Conservation (phyloP, 2,329 filamentous ascomycete genomes). For the Phyllosticta citriasiana region DNA sequence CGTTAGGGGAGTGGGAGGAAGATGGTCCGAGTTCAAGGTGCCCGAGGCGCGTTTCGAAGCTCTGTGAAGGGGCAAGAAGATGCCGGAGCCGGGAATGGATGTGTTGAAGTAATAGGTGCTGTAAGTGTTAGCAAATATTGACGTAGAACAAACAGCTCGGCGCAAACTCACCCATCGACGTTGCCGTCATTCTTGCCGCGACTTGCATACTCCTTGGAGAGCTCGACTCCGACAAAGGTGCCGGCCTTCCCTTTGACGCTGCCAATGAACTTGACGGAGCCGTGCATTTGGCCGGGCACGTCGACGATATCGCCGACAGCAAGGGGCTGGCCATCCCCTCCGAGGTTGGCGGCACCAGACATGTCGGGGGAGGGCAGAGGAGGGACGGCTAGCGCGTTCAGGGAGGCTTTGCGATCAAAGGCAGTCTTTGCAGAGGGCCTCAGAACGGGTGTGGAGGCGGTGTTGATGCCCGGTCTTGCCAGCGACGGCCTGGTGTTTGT, state of each 20-base stretch:
- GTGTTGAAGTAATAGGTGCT: conserved; percentile 71
- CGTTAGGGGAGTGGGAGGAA: conserved; percentile 60
- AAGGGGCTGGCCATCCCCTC: conserved; percentile 42
- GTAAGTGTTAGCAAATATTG: background rate
- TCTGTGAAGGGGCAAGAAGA: conserved; percentile 83
- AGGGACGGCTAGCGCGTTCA: conserved; percentile 54
- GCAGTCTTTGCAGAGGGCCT: conserved; percentile 32
- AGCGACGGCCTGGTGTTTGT: conserved; percentile 29
- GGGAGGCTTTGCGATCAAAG: conserved; percentile 59
- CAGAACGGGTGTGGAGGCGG: conserved; percentile 34
- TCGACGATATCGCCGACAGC: conserved; percentile 77
- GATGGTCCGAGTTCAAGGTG: conserved; percentile 41
- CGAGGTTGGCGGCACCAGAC: conserved; percentile 27
- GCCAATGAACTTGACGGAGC: conserved; percentile 81
- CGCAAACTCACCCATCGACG: conserved; percentile 70
- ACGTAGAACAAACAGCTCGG: background rate
- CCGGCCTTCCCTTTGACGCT: conserved; percentile 81
- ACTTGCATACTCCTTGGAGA: conserved; percentile 67
- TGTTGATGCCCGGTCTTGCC: conserved; percentile 22
- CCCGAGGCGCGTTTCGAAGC: conserved; percentile 58
- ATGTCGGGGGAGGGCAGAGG: conserved; percentile 12
- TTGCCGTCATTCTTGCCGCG: conserved; percentile 94
- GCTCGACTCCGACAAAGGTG: conserved; percentile 83
- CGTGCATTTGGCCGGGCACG: conserved; percentile 86
- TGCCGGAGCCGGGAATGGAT: conserved; percentile 67